A percentile compares a stretch with the other conserved stretches of the same genome.
Conservation (phyloP, 805 yeast species). For the Candida andamanensis region DNA sequence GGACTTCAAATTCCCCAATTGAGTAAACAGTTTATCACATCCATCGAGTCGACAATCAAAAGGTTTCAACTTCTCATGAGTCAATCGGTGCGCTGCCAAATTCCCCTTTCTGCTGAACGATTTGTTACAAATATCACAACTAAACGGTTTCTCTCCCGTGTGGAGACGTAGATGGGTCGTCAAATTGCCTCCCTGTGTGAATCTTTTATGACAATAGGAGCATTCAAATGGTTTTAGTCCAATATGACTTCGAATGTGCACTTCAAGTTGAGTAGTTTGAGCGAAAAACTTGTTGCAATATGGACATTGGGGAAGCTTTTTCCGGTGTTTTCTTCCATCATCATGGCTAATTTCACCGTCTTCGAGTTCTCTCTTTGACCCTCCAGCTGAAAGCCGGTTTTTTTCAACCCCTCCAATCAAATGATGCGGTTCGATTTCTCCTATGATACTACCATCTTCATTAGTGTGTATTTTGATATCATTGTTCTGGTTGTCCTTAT, state of each 20-base stretch:
- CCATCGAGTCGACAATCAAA: conserved; percentile 73
- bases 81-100: conserved; percentile 78
- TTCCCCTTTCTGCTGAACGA: conserved; percentile 88
- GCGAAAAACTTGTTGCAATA: conserved; percentile 78
- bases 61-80: conserved; percentile 77
- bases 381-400: conserved; percentile 27
- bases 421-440: conserved; percentile 38
- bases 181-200: conserved; percentile 87
- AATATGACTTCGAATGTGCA: conserved; percentile 81
- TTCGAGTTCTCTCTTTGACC: conserved; percentile 11
- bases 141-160: conserved; percentile 89
- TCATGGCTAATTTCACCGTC: conserved; percentile 16
- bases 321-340: conserved; percentile 18
- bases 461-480: conserved; percentile 49
- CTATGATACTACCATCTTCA: conserved; percentile 65
- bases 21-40: conserved; percentile 83
- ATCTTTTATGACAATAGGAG: conserved; percentile 69
- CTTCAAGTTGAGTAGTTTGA: conserved; percentile 88
- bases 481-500: conserved; percentile 58
- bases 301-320: conserved; percentile 63
- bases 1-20: conserved; percentile 86
- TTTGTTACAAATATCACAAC: conserved; percentile 71
- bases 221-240: conserved; percentile 84
- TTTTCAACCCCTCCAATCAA: conserved; percentile 79
- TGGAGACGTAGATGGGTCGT: conserved; percentile 82